Evolutionary conservation across 2,329 filamentous ascomycete genomes (phyloP).

Genomic region (Sclerotinia spermophila): DNA sequence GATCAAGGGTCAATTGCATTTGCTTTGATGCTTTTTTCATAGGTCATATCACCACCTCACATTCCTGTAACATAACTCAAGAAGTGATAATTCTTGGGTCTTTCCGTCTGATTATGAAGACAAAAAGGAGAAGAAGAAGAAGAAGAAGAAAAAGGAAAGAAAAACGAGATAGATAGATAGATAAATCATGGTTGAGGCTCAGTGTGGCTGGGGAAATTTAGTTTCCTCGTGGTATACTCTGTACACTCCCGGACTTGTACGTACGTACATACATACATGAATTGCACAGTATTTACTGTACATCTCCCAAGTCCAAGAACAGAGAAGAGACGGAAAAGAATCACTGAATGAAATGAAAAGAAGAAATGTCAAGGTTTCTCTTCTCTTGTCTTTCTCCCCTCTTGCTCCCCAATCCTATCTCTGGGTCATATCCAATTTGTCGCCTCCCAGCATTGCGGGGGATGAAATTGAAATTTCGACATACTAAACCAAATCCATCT

Average conservation of each 20-base stretch:
- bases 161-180: background rate
- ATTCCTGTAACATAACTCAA: background rate
- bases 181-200: background rate
- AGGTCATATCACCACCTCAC: background rate
- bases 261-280: background rate
- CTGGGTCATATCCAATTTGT: background rate
- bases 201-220: constrained; percentile 3
- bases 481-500: background rate
- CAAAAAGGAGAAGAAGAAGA: too few species aligned
- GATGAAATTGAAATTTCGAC: background rate
- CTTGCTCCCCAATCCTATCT: background rate
- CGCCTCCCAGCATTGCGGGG: background rate
- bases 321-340: background rate
- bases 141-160: too few species aligned
- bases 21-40: background rate
- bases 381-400: too few species aligned
- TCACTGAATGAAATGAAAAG: background rate
- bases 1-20: background rate
- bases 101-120: background rate
- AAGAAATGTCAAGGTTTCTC: background rate
- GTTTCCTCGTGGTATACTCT: background rate
- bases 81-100: background rate
- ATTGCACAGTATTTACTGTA: background rate
- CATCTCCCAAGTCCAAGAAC: background rate
- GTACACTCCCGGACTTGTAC: background rate